Percentiles rank a stretch among this genome's conserved stretches.
Conservation (phyloP, 371 early-diverging fungal genomes). For the Smittium culicis region DNA sequence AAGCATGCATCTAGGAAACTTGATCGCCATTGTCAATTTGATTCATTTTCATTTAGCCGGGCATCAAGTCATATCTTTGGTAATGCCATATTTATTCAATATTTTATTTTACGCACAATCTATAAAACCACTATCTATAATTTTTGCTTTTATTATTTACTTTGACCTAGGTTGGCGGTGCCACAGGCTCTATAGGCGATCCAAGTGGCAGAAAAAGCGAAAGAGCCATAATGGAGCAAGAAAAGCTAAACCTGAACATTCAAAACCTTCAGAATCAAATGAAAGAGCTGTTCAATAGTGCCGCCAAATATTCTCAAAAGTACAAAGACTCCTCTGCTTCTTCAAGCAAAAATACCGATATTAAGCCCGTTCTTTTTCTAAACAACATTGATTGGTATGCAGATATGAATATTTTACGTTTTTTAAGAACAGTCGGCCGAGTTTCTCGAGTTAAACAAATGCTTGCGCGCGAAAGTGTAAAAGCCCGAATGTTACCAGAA, state of each 20-base stretch:
- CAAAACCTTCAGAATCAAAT: conserved; percentile 55
- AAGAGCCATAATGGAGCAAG: conserved; percentile 44
- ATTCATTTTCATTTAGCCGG: conserved; percentile 75
- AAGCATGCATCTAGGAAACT: conserved; percentile 80
- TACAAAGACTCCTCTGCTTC: conserved; percentile 16
- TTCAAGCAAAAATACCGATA: conserved; percentile 12
- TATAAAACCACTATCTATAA: no score
- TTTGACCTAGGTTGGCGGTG: conserved; percentile 46
- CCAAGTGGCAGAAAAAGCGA: conserved; percentile 78
- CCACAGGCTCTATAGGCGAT: conserved; percentile 89
- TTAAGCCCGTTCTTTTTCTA: conserved; percentile 38
- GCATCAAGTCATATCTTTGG: conserved; percentile 68
- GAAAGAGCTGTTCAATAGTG: conserved; percentile 50
- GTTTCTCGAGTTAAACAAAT: conserved; percentile 67
- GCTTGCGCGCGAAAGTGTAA: conserved; percentile 77
- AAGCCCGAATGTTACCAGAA: conserved; percentile 54
- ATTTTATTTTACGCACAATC: no score
- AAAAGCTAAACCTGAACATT: conserved; percentile 46
- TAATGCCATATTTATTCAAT: conserved; percentile 19
- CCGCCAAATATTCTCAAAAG: conserved; percentile 40
- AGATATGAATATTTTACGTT: conserved; percentile 59
- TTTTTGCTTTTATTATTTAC: no score
- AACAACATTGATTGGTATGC: conserved; percentile 76
- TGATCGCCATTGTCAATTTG: conserved; percentile 67
- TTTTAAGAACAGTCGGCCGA: conserved; percentile 63